Percentiles rank a stretch among this genome's conserved stretches.
Evolutionary conservation across 1,284 basidiomycete genomes (phyloP).

Genomic region (Singerocomus rubriflavus): DNA sequence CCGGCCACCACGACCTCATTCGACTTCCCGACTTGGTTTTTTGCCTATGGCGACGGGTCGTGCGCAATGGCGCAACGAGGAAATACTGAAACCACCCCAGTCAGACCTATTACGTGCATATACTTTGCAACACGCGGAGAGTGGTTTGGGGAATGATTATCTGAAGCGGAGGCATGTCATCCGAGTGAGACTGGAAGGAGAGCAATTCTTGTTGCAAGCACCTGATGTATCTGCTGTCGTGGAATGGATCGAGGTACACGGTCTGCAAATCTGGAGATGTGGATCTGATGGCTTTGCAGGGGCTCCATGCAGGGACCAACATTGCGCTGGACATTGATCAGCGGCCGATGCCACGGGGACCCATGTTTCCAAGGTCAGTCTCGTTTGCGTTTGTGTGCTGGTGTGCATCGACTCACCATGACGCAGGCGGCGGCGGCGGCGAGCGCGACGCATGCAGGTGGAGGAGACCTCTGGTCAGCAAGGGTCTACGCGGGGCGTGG

Average conservation of each 20-base stretch:
- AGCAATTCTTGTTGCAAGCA: conserved; percentile 96
- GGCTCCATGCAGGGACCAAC: conserved; percentile 91
- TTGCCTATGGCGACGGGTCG: conserved; percentile 13
- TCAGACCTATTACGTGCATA: conserved; percentile 62
- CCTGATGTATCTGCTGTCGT: conserved; percentile 84
- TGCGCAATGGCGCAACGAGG: conserved; percentile 14
- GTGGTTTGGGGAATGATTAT: conserved; percentile 94
- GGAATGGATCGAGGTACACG: conserved; percentile 90
- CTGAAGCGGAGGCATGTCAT: conserved; percentile 93
- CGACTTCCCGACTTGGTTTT: conserved; percentile 22
- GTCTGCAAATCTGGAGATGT: conserved; percentile 6
- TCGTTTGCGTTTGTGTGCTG: conserved; percentile 34
- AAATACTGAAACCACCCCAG: conserved; percentile 40
- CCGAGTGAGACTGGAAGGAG: conserved; percentile 88
- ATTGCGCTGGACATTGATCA: conserved; percentile 90
- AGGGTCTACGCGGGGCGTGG: not conserved
- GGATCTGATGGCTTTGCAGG: conserved; percentile 41
- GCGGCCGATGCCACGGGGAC: conserved; percentile 84
- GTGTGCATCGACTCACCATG: conserved; percentile 1
- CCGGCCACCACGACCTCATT: conserved; percentile 13
- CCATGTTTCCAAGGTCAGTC: conserved; percentile 67
- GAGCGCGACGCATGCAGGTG: conserved; percentile 23
- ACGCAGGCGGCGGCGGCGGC: conserved; percentile 40
- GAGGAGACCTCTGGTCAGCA: conserved; percentile 5
- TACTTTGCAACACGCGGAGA: conserved; percentile 88